Base-by-base conservation (phyloP, 202 grass and related monocot genomes). In the Digitaria exilis region DNA sequence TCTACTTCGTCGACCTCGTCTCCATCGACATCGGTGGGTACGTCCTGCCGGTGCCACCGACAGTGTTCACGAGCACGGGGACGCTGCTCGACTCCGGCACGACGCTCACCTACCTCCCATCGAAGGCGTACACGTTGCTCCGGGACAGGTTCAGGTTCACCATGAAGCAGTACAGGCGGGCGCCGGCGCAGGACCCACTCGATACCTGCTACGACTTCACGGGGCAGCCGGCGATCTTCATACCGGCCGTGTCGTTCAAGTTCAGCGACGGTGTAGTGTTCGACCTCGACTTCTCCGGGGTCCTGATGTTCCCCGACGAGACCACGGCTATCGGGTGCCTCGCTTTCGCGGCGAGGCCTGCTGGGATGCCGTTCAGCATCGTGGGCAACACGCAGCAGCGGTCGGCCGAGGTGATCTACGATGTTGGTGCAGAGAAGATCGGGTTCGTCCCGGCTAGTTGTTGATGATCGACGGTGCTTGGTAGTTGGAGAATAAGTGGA, bases 81-180 rank as follows among this genome's bases (percentile, higher is more conserved):
- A 93, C 84, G 17, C 61, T 93, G 10, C 32, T 93, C 15, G 91
- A 93, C 85, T 93, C 91, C 28, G 85, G 88, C 26, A 93, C 91
- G 1, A 34, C 49, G 25, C 52, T 92, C 84, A 78, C 72, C 2
- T 71, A 85, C 65, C 58, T 92, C 64, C 90, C 90, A 0, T 0
- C 9, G 10, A 1, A 39, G 32, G 84, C 84, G 3, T 89, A 89
- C 90, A 1, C 71, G 0, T 6, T 54, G 48, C 90, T 92, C 9
- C 43, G 87, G 1, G 73, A 78, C 60, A 9, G 80, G 15, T 92
- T 92, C 80, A 85, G 7, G 83, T 34, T 57, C 73, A 70, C 49
- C 75, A 93, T 93, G 91, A 5, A 50, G 61, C 15, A 22, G 25
- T 77, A 88, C 68, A 60, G 43, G 48, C 60, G 25, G 16, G 79